Evolutionary conservation across 2,329 filamentous ascomycete species (phyloP), one percentile per base, ranked within the genome.

Genomic region (Colletotrichum camelliae): DNA sequence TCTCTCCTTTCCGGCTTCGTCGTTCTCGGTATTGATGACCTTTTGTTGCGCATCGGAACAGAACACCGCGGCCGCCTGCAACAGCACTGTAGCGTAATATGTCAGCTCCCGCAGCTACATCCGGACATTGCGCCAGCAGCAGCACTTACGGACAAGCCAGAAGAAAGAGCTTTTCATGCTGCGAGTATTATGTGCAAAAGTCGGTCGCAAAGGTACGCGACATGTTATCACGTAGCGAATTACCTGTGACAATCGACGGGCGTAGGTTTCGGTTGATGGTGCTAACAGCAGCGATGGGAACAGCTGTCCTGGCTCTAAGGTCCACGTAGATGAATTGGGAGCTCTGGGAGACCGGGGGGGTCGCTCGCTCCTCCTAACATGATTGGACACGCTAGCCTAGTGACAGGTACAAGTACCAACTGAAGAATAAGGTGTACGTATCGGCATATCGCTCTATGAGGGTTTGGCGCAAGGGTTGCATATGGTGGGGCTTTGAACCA

Each of bases 91-190:
- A 77, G 58, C 43, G 61, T 62, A 58, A 55, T 70, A 77, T 67
- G 67, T 74, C 58, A 72, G 67, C 67, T 70, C 60, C 39, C 48
- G 29, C 37, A 76, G 48, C 52, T 55, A 21, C 65, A 37, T 64
- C 29, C 57, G n/a, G 57, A 43, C 43, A 24, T 52, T 52, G 12
- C 48, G 67, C 39, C 31, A 73, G 62, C 10, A 24, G 16, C 24
- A 35, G 24, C 15, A 81, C 86, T 83, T 84, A 89, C 87, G 83
- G 80, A 86, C 82, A 77, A 87, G 77, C 82, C 85, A 87, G 66
- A 86, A 72, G 72, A 85, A 79, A 79, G 81, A 82, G 79, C 82
- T 80, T 81, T 83, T 85, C 86, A 88, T 88, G 70, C 64, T 85
- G 78, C 82, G 83, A 78, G 77, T 80, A 77, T 80, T 84, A 85